These are phyloP conservation scores for Aegilops sharonensis DNA, from an alignment of 176 grass and related monocot species.

Conservation along the genomic window DNA sequence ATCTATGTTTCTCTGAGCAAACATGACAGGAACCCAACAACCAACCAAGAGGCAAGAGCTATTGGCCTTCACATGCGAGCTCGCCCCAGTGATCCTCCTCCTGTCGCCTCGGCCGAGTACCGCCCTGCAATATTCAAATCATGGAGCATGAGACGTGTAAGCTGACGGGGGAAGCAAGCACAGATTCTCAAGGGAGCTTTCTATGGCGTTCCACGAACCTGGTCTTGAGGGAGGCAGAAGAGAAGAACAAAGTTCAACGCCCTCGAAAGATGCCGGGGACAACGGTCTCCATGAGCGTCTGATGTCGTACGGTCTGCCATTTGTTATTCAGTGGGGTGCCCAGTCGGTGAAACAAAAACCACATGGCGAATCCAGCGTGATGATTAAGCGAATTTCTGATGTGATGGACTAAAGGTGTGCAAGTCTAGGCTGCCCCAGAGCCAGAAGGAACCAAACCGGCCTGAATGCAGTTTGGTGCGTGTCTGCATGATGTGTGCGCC, in stretches of 20 bases:
- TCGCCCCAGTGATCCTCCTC: background rate
- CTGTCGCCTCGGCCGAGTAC: background rate
- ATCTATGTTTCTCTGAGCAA: slow-evolving; percentile 14
- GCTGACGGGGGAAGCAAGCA: slow-evolving; percentile 30
- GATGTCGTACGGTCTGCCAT: background rate
- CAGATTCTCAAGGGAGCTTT: slow-evolving; percentile 35
- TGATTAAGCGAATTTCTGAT: background rate
- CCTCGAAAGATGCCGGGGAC: slow-evolving; percentile 30
- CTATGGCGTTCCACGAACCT: slow-evolving; percentile 37
- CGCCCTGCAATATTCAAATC: slow-evolving; percentile 43
- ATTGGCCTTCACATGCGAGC: slow-evolving; percentile 33
- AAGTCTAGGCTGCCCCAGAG: background rate
- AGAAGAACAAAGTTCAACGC: slow-evolving; percentile 21
- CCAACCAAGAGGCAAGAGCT: slow-evolving; percentile 25
- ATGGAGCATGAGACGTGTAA: slow-evolving; percentile 27
- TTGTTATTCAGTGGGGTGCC: background rate
- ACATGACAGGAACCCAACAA: background rate
- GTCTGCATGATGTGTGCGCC: background rate
- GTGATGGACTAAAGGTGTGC: background rate
- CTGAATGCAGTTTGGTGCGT: background rate
- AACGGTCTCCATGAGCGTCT: slow-evolving; percentile 36
- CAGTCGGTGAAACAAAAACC: background rate
- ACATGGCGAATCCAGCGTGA: background rate
- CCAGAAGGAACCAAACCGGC: background rate
- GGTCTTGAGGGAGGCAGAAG: background rate